phyloP scores from a whole-genome alignment of 2,329 filamentous ascomycete species.

The Canariomyces notabilis region DNA sequence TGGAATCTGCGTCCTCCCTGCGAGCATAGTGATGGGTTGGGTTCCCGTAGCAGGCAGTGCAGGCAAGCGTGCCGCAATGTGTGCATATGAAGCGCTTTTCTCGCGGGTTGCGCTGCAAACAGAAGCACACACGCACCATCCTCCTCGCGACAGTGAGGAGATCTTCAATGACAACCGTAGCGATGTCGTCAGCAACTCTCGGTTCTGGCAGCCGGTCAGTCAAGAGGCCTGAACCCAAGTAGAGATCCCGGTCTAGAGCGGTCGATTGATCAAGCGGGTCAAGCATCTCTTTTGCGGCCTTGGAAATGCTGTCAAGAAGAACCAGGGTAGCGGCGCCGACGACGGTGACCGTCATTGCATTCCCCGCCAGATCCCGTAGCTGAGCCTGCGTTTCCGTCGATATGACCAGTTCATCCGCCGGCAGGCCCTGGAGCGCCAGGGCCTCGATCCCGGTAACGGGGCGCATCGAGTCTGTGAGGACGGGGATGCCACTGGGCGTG shows the following conservation, averaged over 20 bases:
- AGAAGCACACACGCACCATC: conserved; percentile 18
- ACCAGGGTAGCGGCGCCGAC: conserved; percentile 59
- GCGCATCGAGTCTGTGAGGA: conserved; percentile 55
- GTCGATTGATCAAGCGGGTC: background rate
- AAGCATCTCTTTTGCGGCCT: background rate
- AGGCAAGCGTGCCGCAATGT: conserved; percentile 34
- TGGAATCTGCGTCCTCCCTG: background rate
- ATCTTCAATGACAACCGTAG: background rate
- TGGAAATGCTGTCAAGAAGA: conserved; percentile 42
- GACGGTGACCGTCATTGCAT: conserved; percentile 73
- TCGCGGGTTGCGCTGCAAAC: conserved; percentile 19
- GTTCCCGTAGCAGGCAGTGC: conserved; percentile 36
- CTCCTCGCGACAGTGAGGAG: conserved; percentile 1
- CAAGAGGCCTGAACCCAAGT: too few relatives aligned
- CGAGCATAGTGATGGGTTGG: conserved; percentile 31
- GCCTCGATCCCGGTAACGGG: conserved; percentile 59
- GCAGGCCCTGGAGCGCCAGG: conserved; percentile 64
- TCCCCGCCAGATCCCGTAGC: conserved; percentile 67
- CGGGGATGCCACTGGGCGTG: conserved; percentile 60
- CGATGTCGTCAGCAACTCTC: background rate
- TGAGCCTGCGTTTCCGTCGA: conserved; percentile 57
- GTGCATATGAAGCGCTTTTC: conserved; percentile 33
- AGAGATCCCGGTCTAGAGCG: background rate
- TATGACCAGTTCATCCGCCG: conserved; percentile 57
- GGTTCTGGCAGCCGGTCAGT: background rate